Conservation (phyloP, 495 filamentous ascomycete genomes). For the Neurospora sp. region DNA sequence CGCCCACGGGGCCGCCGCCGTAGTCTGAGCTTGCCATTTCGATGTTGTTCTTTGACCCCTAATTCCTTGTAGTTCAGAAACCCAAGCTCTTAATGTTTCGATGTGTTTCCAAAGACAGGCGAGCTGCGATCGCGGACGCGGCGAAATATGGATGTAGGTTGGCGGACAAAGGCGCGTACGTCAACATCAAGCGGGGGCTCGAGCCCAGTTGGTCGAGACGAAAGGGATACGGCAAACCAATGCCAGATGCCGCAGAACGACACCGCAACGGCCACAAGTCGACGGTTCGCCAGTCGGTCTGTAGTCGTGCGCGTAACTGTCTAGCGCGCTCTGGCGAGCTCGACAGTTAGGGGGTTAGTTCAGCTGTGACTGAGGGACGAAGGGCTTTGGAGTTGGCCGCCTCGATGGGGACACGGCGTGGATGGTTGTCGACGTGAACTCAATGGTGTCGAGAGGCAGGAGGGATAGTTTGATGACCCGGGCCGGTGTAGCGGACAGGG, state of each 20-base stretch:
- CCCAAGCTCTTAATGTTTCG: slow-evolving; percentile 7
- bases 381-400: not conserved
- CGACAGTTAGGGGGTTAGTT: not conserved
- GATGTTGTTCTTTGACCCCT: slow-evolving; percentile 12
- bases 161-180: not conserved
- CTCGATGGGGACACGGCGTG: not conserved
- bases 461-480: not conserved
- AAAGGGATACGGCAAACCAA: not conserved
- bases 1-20: slow-evolving; percentile 11
- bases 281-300: not conserved
- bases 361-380: not conserved
- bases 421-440: not conserved
- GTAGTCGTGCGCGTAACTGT: not conserved
- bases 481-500: not conserved
- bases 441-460: not conserved
- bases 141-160: not conserved
- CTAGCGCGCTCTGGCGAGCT: not conserved
- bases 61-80: slow-evolving; percentile 8
- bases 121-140: slow-evolving; percentile 1
- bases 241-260: not conserved
- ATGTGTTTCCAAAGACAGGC: not conserved
- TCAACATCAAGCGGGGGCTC: not conserved
- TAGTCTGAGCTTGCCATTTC: slow-evolving; percentile 23
- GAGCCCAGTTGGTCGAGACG: not conserved
- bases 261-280: not conserved